Evolutionary conservation across 495 filamentous ascomycete genomes (phyloP).

Genomic region (Bathelium albidoporum): DNA sequence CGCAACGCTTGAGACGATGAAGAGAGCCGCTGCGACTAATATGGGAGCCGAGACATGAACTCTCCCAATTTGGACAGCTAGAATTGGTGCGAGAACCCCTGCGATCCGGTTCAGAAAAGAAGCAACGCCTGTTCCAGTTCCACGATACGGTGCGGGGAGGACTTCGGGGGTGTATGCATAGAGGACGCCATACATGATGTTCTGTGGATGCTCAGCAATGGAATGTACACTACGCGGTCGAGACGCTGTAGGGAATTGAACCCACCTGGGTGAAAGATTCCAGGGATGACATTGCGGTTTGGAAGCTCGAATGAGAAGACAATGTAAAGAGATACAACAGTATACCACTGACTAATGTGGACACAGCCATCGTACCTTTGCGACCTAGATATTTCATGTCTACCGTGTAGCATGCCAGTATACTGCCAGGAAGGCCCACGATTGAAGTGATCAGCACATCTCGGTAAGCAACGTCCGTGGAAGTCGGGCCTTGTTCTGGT

Average conservation of each 20-base stretch:
- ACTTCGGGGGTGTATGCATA: slow-evolving; percentile 50
- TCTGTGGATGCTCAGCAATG: slow-evolving; percentile 18
- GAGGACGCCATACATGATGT: slow-evolving; percentile 54
- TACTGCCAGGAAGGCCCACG: slow-evolving; percentile 46
- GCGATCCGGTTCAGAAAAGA: slow-evolving; percentile 48
- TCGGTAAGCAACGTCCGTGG: slow-evolving; percentile 44
- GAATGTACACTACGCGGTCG: neutral
- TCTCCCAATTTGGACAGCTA: slow-evolving; percentile 26
- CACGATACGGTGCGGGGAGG: slow-evolving; percentile 48
- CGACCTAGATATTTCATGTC: slow-evolving; percentile 50
- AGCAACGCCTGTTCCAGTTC: slow-evolving; percentile 48
- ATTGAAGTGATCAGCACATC: slow-evolving; percentile 51
- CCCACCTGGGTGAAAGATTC: slow-evolving; percentile 45
- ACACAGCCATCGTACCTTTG: slow-evolving; percentile 47
- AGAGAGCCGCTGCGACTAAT: neutral
- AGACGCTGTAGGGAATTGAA: neutral
- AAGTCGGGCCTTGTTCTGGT: slow-evolving; percentile 18
- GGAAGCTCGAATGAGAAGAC: slow-evolving; percentile 37
- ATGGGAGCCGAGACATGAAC: neutral
- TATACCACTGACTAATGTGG: slow-evolving; percentile 45
- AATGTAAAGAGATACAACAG: slow-evolving; percentile 51
- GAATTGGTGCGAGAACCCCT: slow-evolving; percentile 48
- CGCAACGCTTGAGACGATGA: neutral
- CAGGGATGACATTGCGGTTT: slow-evolving; percentile 43
- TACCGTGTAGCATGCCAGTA: slow-evolving; percentile 46